Conservation (phyloP, 768 basidiomycete species). For the Boletellus emodensis region DNA sequence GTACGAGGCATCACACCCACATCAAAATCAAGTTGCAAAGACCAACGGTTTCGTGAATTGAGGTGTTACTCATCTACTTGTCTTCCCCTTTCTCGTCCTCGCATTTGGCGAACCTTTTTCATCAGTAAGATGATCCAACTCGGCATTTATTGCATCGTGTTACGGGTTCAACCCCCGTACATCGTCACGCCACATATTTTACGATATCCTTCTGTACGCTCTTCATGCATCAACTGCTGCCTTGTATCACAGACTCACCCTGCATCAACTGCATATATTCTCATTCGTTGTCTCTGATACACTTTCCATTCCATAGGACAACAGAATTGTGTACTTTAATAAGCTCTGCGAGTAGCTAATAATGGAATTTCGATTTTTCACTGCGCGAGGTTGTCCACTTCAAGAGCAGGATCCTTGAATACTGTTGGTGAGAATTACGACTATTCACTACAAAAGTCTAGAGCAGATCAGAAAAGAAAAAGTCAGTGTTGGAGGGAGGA, state of each 20-base stretch:
- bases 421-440: constrained; percentile 8
- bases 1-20: constrained; percentile 40
- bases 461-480: constrained; percentile 74
- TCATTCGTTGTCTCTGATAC: constrained; percentile 9
- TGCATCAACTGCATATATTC: constrained; percentile 60
- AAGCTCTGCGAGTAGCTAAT: constrained; percentile 23
- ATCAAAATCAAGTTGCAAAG: constrained; percentile 25
- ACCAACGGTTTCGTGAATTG: constrained; percentile 38
- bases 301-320: constrained; percentile 8
- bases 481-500: constrained; percentile 76
- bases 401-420: constrained; percentile 1
- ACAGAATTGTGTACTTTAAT: constrained; percentile 20
- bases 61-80: not conserved
- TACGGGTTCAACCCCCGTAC: constrained; percentile 89
- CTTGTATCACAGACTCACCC: constrained; percentile 22
- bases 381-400: not conserved
- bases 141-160: constrained; percentile 31
- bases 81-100: not conserved
- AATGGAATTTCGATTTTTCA: constrained; percentile 13
- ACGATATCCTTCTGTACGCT: constrained; percentile 20
- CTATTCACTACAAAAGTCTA: constrained; percentile 16
- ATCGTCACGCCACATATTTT: constrained; percentile 28
- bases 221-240: constrained; percentile 26
- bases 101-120: not conserved
- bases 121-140: constrained; percentile 26